Evolutionary conservation across 371 early-diverging fungal species (phyloP).

Genomic region (Mortierella sp.): DNA sequence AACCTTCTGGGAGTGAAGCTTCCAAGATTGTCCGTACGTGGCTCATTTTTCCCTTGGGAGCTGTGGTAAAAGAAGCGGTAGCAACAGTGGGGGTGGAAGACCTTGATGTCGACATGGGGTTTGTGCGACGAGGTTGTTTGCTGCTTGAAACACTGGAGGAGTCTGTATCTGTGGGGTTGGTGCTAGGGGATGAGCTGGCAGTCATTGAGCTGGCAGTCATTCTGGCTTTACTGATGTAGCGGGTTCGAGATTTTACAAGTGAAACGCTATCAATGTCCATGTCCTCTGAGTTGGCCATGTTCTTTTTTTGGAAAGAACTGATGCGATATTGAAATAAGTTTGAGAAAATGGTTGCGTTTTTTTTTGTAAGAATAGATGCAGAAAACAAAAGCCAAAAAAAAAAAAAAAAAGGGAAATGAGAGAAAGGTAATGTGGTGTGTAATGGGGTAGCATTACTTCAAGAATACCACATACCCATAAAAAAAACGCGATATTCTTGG

Average conservation of each 20-base stretch:
- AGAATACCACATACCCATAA: too few relatives aligned
- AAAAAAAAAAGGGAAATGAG: too few relatives aligned
- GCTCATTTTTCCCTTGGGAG: not conserved
- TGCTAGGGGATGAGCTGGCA: too few relatives aligned
- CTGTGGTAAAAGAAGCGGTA: not conserved
- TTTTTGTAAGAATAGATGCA: not conserved
- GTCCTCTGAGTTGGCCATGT: not conserved
- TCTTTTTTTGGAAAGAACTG: not conserved
- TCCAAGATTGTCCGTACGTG: not conserved
- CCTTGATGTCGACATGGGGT: too few relatives aligned
- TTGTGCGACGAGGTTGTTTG: not conserved
- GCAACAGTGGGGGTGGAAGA: too few relatives aligned
- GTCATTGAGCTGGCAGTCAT: too few relatives aligned
- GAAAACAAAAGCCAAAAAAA: not conserved
- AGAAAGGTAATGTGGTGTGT: too few relatives aligned
- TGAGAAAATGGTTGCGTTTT: constrained; percentile 1
- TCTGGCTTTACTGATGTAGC: not conserved
- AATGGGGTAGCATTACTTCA: too few relatives aligned
- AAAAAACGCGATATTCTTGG: too few relatives aligned
- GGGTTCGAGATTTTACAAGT: not conserved
- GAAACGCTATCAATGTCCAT: not conserved
- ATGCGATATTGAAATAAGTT: not conserved
- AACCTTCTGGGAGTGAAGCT: constrained; percentile 3
- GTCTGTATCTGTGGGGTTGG: not conserved
- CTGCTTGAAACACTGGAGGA: not conserved